These are phyloP conservation scores for Suhomyces terraborum DNA, from an alignment of 1,139 yeast species.

Conservation along the genomic window DNA sequence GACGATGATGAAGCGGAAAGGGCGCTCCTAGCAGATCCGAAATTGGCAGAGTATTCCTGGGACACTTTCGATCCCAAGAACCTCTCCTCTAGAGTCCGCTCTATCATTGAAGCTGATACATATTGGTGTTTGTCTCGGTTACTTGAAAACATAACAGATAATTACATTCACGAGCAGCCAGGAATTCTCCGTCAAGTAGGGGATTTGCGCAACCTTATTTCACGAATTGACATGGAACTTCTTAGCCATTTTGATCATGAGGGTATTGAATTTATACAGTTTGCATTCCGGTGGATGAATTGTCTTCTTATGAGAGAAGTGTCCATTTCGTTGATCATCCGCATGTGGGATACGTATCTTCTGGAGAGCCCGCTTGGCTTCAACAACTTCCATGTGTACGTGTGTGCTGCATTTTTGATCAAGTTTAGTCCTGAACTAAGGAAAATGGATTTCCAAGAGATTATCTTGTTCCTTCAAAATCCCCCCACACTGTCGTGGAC, in stretches of 20 bases:
- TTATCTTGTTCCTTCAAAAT: conserved; percentile 83
- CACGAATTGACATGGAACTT: conserved; percentile 74
- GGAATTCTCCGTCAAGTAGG: conserved; percentile 91
- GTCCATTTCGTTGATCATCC: conserved; percentile 69
- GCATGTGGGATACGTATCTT: conserved; percentile 98
- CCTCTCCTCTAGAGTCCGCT: conserved; percentile 51
- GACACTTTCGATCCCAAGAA: conserved; percentile 62
- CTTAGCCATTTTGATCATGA: conserved; percentile 76
- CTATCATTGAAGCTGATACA: conserved; percentile 82
- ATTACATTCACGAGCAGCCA: conserved; percentile 96
- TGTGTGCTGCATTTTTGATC: conserved; percentile 95
- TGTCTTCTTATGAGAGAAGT: conserved; percentile 94
- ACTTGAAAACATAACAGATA: conserved; percentile 92
- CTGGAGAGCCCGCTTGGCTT: conserved; percentile 89
- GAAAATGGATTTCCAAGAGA: conserved; percentile 92
- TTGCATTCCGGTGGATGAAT: conserved; percentile 98
- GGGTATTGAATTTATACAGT: conserved; percentile 89
- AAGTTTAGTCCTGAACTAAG: conserved; percentile 79
- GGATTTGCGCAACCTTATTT: conserved; percentile 73
- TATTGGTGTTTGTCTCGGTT: conserved; percentile 94
- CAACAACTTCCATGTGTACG: conserved; percentile 92
- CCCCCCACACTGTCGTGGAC: conserved; percentile 87
- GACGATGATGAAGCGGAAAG: conserved; percentile 32
- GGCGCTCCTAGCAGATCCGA: conserved; percentile 31
- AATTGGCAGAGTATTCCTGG: conserved; percentile 25